phyloP scores from a whole-genome alignment of 129 eudicot genomes.

The Lactuca saligna region DNA sequence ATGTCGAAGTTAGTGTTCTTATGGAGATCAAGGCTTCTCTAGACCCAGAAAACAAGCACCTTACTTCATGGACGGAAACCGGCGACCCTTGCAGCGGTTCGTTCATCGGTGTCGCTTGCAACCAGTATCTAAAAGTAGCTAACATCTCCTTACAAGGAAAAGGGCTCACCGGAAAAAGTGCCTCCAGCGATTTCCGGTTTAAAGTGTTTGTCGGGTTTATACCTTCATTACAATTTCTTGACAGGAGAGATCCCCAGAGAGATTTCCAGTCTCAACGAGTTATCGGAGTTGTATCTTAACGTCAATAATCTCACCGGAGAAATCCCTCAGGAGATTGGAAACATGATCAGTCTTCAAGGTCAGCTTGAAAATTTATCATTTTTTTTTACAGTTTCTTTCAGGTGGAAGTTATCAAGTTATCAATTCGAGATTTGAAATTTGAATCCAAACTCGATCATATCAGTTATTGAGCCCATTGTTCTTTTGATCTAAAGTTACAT shows the following conservation, averaged over 20 bases:
- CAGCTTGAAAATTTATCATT: neutral
- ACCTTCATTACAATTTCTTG: slow-evolving; percentile 80
- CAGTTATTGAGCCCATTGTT: neutral
- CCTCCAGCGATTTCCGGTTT: slow-evolving; percentile 71
- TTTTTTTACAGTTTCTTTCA: neutral
- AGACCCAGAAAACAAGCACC: slow-evolving; percentile 74
- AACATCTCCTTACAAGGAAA: slow-evolving; percentile 78
- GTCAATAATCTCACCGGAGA: slow-evolving; percentile 72
- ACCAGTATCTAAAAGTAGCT: slow-evolving; percentile 70
- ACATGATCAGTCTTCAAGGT: slow-evolving; percentile 88
- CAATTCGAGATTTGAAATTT: slow-evolving; percentile 1
- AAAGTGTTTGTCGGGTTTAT: slow-evolving; percentile 81
- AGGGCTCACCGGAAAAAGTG: slow-evolving; percentile 68
- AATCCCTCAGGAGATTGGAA: slow-evolving; percentile 59
- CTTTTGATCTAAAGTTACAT: too few relatives aligned
- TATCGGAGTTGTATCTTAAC: slow-evolving; percentile 84
- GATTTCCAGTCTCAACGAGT: slow-evolving; percentile 66
- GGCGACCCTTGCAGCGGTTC: slow-evolving; percentile 85
- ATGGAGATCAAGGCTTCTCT: slow-evolving; percentile 76
- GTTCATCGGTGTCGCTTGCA: slow-evolving; percentile 82
- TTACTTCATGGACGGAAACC: slow-evolving; percentile 60
- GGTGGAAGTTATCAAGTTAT: slow-evolving; percentile 4
- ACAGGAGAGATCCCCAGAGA: slow-evolving; percentile 73
- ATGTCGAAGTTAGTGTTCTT: slow-evolving; percentile 64
- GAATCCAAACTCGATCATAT: neutral